These are phyloP conservation scores for Phytopythium helicoides DNA, from an alignment of 352 stramenopile species.

Conservation along the genomic window DNA sequence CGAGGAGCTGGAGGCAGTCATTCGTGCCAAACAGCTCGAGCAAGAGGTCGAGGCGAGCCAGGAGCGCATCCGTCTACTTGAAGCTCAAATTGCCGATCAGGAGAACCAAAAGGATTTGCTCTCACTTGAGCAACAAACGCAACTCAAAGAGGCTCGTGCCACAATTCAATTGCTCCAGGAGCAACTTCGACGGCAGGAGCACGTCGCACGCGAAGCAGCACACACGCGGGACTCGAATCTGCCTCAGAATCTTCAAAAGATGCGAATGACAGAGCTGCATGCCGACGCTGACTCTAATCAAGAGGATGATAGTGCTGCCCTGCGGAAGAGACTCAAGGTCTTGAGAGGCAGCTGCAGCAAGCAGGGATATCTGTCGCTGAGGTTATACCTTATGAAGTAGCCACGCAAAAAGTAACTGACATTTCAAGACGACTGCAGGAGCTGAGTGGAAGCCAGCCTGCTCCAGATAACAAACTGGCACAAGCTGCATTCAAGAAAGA, in stretches of 20 bases:
- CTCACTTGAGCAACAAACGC: conserved; percentile 51
- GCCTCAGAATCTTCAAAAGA: conserved; percentile 32
- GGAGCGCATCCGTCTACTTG: conserved; percentile 52
- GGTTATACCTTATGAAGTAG: conserved; percentile 87
- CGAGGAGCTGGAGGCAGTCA: conserved; percentile 60
- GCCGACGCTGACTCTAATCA: conserved; percentile 14
- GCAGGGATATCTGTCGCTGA: conserved; percentile 83
- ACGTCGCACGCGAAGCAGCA: conserved; percentile 43
- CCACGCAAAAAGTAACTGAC: conserved; percentile 68
- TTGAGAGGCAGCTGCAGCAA: conserved; percentile 71
- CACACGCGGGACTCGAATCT: conserved; percentile 60
- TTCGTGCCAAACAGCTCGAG: conserved; percentile 59
- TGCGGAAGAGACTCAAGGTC: conserved; percentile 68
- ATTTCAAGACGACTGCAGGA: conserved; percentile 82
- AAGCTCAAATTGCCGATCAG: conserved; percentile 51
- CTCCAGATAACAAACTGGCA: conserved; percentile 39
- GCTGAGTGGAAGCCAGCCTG: conserved; percentile 75
- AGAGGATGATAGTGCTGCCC: conserved; percentile 46
- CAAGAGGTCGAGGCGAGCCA: conserved; percentile 68
- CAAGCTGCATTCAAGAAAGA: conserved; percentile 64
- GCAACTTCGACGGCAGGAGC: conserved; percentile 57
- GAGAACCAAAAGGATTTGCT: conserved; percentile 55
- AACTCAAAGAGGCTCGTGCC: conserved; percentile 52
- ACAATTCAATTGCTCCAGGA: conserved; percentile 57
- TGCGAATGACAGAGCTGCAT: conserved; percentile 38